Base-by-base conservation (phyloP, 2,329 filamentous ascomycete species). In the Trichophyton rubrum region DNA sequence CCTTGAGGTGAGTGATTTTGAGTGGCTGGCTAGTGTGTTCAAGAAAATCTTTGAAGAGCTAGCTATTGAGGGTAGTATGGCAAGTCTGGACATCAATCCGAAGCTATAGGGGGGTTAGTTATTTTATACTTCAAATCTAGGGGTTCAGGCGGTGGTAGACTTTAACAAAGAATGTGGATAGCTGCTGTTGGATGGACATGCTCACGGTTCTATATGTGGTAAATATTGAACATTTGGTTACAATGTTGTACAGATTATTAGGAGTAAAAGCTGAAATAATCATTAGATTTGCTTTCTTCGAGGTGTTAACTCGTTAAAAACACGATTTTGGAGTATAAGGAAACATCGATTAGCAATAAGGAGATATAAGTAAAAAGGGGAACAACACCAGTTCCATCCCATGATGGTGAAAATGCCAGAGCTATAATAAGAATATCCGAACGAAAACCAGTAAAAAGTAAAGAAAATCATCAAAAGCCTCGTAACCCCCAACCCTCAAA, bases 1-100 rank as follows among this genome's bases (percentile, higher is more conserved):
- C 70, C 74, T 96, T n/a, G 89, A 89, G 27, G 70, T 86, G 64
- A 78, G 79, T 11, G 90, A 96, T 72, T 96, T 93, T 68, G 82
- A 86, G 69, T 88, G 82, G 81, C 80, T 81, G 3, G 88, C 79
- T 0, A 69, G 77, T 58, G 75, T 80, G 7, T 71, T 93, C 67
- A 80, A 82, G 69, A 74, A 77, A 38, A 66, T 88, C 3, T 84
- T 80, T 67, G 75, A 76, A 47, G 73, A 79, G 65, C 79, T 81
- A 35, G 74, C 73, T 41, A 33, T 57, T 24, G 35, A 57, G 24
- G 35, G 15, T 13, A 20, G 30, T 24, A 22, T 57, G 55, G 22
- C 17, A 1, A 35, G 7, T 27, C 13, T 43, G 33, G 56, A 41
- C 1, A 41, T 41, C 20, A 58, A 33, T 2, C 3, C 4, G 33